Base-by-base conservation (phyloP, 345 rosid species). In the Citrus maxima region DNA sequence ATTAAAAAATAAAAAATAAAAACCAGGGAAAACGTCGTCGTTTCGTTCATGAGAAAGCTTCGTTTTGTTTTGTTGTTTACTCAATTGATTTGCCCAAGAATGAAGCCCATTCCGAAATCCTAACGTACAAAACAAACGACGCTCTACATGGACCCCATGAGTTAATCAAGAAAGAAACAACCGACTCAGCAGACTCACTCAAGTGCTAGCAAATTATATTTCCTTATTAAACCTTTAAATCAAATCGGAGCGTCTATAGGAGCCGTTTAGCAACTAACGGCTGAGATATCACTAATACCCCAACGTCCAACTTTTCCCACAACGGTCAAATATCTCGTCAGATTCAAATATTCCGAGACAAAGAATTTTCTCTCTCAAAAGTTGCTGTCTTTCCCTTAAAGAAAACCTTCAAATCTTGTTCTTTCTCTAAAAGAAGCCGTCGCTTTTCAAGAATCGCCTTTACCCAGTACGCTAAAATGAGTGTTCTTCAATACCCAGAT, bases 171-270 rank as follows among this genome's bases (percentile, higher is more conserved):
- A 49, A 49, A 18, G 24, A 49, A 18, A 70, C 60, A 28, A 7
- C 37, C 60, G 28, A 12, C 51, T 46, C 18, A 13, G 51, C 13
- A 10, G 46, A 40, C 46, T 12, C 18, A 46, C 35, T 22, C 42
- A 25, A 32, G 66, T 35, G 51, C 7, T 19, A 42, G 42, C 35
- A 28, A 8, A 34, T 63, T 63, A 46, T 75, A 64, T 63, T 54
- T 66, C 22, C 22, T 40, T 30, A 27, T 54, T 22, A 42, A 58
- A 73, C 21, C 79, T 81, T 87, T 79, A 84, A 89, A 83, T 84
- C 80, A 84, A 84, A 90, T 84, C 86, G 92, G 96, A 92, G 94
- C 97, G 97, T 89, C 79, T 34, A 35, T 28, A n/a, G 73, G 75
- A 76, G 86, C 88, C 78, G 82, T 83, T 82, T 67, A 62, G 67